phyloP scores from a whole-genome alignment of 2,329 filamentous ascomycete genomes.

The Apiospora sp. region DNA sequence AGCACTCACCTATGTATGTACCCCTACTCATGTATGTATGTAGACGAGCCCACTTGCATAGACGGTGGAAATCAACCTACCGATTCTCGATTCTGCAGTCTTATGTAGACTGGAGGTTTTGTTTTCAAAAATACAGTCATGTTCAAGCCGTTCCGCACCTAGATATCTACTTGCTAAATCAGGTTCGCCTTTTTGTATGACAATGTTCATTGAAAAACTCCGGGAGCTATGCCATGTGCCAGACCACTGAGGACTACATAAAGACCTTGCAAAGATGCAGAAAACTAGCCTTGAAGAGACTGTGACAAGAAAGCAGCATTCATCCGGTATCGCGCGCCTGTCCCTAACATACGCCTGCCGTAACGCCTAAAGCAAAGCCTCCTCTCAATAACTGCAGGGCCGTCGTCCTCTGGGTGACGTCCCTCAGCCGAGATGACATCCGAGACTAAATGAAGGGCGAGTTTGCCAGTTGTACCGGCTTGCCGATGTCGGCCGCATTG shows the following conservation, averaged over 20 bases:
- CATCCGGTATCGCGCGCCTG: slow-evolving; percentile 2
- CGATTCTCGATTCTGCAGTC: not conserved
- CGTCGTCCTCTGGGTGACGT: not conserved
- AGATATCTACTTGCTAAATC: not conserved
- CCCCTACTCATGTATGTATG: not conserved
- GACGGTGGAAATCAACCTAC: not conserved
- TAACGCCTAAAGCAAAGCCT: slow-evolving; percentile 22
- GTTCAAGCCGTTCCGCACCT: not conserved
- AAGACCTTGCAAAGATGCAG: slow-evolving; percentile 1
- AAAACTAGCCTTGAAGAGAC: slow-evolving; percentile 10
- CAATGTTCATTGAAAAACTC: slow-evolving; percentile 11
- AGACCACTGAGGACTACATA: slow-evolving; percentile 8
- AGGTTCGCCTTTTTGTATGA: not conserved
- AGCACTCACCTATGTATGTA: not conserved
- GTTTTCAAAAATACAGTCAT: not conserved
- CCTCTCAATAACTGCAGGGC: not conserved
- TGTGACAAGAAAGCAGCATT: slow-evolving; percentile 21
- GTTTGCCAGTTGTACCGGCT: not conserved
- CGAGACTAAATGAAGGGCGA: not conserved
- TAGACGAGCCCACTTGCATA: not conserved
- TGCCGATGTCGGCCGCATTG: not conserved
- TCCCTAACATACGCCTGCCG: slow-evolving; percentile 1
- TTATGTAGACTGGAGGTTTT: not conserved
- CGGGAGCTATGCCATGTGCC: slow-evolving; percentile 21
- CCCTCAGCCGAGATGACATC: not conserved